These are phyloP conservation scores for Clitoria ternatea DNA, from an alignment of 306 rosid species.

Conservation along the genomic window DNA sequence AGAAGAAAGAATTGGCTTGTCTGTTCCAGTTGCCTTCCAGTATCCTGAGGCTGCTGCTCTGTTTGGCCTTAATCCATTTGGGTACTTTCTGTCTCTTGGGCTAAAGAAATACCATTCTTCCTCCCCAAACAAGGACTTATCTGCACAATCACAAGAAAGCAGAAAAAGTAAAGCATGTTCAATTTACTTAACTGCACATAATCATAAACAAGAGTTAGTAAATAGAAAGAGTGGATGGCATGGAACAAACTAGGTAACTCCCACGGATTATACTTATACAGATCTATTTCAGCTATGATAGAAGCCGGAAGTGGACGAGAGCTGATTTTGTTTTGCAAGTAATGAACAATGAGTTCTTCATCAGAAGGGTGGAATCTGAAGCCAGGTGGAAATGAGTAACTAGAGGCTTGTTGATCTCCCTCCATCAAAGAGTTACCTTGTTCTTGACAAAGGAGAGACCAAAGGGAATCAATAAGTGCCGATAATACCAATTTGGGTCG, in stretches of 20 bases:
- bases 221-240: conserved; percentile 19
- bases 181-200: neutral
- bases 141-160: conserved; percentile 36
- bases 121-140: conserved; percentile 64
- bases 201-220: neutral
- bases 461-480: conserved; percentile 33
- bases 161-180: neutral
- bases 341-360: conserved; percentile 79
- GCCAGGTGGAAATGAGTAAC: conserved; percentile 63
- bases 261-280: conserved; percentile 71
- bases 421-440: conserved; percentile 38
- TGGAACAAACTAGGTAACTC: conserved; percentile 64
- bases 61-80: conserved; percentile 65
- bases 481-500: conserved; percentile 34
- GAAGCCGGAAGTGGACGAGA: conserved; percentile 69
- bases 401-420: conserved; percentile 26
- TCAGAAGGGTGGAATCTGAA: conserved; percentile 86
- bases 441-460: conserved; percentile 31
- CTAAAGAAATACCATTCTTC: conserved; percentile 76
- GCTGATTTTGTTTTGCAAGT: conserved; percentile 52
- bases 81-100: conserved; percentile 65
- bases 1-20: conserved; percentile 58
- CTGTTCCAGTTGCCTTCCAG: conserved; percentile 74
- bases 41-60: conserved; percentile 69
- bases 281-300: conserved; percentile 63